Conservation (phyloP, 1,284 basidiomycete species). For the Marasmius tenuissimus region DNA sequence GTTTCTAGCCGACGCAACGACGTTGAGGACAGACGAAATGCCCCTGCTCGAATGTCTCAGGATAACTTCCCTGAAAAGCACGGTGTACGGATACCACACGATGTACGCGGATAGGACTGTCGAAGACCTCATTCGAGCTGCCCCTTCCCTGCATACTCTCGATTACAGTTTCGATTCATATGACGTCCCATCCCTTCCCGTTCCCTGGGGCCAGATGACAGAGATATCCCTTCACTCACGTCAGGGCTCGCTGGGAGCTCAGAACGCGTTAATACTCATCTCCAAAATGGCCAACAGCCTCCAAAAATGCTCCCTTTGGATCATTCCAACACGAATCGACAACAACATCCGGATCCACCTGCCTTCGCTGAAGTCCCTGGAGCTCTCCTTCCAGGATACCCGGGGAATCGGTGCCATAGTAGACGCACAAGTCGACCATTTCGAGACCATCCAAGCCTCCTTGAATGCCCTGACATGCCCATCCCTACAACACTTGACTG, state of each 20-base stretch:
- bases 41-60: not conserved
- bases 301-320: not conserved
- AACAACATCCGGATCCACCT: not conserved
- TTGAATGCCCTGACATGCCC: not conserved
- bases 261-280: not conserved
- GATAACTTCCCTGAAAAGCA: not conserved
- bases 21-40: not conserved
- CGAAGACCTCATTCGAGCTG: not conserved
- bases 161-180: not conserved
- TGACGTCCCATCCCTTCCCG: not conserved
- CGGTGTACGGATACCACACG: no score
- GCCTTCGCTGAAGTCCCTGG: not conserved
- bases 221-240: not conserved
- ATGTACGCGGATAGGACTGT: not conserved
- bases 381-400: not conserved
- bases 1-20: not conserved
- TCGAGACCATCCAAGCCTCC: not conserved
- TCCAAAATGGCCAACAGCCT: not conserved
- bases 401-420: not conserved
- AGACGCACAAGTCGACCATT: not conserved
- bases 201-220: not conserved
- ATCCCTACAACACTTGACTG: not conserved
- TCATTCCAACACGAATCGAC: not conserved
- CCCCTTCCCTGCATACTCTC: not conserved
- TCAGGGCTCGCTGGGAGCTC: not conserved